These are phyloP conservation scores for Carex littledalei DNA, from an alignment of 176 grass and related monocot genomes.

Conservation along the genomic window DNA sequence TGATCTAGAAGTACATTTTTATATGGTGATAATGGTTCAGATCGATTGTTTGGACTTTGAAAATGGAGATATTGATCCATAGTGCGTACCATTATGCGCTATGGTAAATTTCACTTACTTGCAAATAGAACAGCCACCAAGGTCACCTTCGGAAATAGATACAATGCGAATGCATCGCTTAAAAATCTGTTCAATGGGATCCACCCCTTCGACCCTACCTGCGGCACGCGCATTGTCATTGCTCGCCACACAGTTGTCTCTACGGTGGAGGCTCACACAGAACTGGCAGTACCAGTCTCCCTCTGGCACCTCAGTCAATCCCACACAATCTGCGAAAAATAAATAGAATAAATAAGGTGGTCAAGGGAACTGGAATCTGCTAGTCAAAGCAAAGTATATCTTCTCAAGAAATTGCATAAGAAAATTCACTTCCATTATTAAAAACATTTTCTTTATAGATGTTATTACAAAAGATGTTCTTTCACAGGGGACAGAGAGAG, in stretches of 20 bases:
- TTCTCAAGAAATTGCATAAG: neutral
- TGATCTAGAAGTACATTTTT: too few relatives aligned
- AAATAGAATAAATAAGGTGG: neutral
- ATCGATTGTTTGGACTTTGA: too few relatives aligned
- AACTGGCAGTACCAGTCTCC: slow-evolving; percentile 91
- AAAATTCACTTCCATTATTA: neutral
- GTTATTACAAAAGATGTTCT: neutral
- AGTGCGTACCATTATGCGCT: too few relatives aligned
- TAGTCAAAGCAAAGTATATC: neutral
- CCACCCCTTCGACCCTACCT: slow-evolving; percentile 86
- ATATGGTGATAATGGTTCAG: too few relatives aligned
- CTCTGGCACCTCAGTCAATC: slow-evolving; percentile 43
- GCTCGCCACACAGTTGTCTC: slow-evolving; percentile 69
- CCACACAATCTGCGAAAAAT: slow-evolving; percentile 56
- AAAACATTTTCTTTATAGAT: neutral
- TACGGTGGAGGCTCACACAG: slow-evolving; percentile 77
- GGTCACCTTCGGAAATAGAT: slow-evolving; percentile 50
- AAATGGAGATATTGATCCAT: too few relatives aligned
- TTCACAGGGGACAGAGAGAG: neutral
- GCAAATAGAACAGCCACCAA: slow-evolving; percentile 83
- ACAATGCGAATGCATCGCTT: slow-evolving; percentile 69
- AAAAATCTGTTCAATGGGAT: slow-evolving; percentile 90
- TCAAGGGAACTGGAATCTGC: neutral
- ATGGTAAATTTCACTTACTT: slow-evolving; percentile 42
- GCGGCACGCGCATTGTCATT: slow-evolving; percentile 97